These are phyloP conservation scores for Talaromyces adpressus DNA, from an alignment of 495 filamentous ascomycete genomes.

Conservation along the genomic window DNA sequence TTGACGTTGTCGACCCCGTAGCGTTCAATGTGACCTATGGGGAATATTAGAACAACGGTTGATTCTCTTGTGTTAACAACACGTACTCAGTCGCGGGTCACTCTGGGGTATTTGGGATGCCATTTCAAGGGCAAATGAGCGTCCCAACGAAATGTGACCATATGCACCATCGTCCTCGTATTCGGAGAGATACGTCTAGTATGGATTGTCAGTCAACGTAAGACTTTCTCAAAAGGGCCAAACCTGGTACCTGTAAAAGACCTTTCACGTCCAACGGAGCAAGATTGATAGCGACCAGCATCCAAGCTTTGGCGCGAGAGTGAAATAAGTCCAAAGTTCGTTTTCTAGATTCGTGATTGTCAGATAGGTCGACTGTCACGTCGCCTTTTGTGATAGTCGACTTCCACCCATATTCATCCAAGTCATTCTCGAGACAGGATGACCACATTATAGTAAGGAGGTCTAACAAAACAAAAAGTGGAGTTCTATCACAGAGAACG, in stretches of 20 bases:
- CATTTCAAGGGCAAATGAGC: slow-evolving; percentile 92
- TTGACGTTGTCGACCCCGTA: slow-evolving; percentile 68
- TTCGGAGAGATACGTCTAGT: slow-evolving; percentile 81
- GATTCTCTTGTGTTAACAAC: background rate
- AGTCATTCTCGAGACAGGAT: slow-evolving; percentile 87
- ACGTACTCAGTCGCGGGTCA: slow-evolving; percentile 69
- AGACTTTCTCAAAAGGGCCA: background rate
- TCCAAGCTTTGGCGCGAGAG: slow-evolving; percentile 70
- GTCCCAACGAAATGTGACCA: slow-evolving; percentile 85
- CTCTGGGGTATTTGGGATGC: slow-evolving; percentile 79
- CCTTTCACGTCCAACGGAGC: slow-evolving; percentile 95
- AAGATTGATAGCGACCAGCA: slow-evolving; percentile 68
- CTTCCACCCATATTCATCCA: slow-evolving; percentile 85
- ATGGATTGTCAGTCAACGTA: slow-evolving; percentile 10
- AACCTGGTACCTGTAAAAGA: slow-evolving; percentile 55
- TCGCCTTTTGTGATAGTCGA: slow-evolving; percentile 66
- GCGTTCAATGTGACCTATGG: slow-evolving; percentile 56
- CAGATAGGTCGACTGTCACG: slow-evolving; percentile 81
- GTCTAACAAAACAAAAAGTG: slow-evolving; percentile 86
- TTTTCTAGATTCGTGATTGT: slow-evolving; percentile 74
- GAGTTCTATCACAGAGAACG: slow-evolving; percentile 79
- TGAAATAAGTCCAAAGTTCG: slow-evolving; percentile 73
- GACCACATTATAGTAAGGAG: slow-evolving; percentile 89
- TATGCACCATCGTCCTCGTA: slow-evolving; percentile 82
- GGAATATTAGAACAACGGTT: background rate